Conservation (phyloP, 1,284 basidiomycete species). For the Stereum hirsutum region DNA sequence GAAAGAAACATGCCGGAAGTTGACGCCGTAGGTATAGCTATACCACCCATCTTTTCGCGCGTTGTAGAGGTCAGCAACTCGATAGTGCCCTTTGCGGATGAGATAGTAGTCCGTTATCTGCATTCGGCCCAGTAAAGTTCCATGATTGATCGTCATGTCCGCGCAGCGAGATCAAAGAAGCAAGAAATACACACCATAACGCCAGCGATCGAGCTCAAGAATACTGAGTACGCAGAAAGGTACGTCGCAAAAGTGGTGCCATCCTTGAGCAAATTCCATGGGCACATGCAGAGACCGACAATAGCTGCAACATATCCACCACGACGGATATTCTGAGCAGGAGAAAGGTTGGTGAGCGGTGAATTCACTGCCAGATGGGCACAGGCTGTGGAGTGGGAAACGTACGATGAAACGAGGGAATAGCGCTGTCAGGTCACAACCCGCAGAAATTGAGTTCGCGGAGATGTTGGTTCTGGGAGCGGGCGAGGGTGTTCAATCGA, state of each 20-base stretch:
- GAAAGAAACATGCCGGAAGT: slow-evolving; percentile 41
- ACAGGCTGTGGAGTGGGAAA: too few species aligned
- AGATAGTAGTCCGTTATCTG: slow-evolving; percentile 77
- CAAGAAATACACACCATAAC: slow-evolving; percentile 54
- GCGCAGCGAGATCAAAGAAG: not conserved
- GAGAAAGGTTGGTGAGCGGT: slow-evolving; percentile 2
- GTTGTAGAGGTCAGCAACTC: slow-evolving; percentile 66
- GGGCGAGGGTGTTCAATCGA: too few species aligned
- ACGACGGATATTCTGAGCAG: slow-evolving; percentile 64
- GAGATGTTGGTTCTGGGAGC: slow-evolving; percentile 62
- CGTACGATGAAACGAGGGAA: slow-evolving; percentile 69
- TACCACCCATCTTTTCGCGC: slow-evolving; percentile 57
- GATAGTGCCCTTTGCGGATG: slow-evolving; percentile 64
- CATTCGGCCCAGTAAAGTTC: not conserved
- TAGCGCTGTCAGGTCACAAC: slow-evolving; percentile 78
- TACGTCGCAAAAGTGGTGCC: slow-evolving; percentile 78
- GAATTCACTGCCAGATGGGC: not conserved
- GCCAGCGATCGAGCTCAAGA: slow-evolving; percentile 74
- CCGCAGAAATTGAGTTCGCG: slow-evolving; percentile 80
- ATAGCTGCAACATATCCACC: slow-evolving; percentile 75
- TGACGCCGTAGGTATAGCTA: slow-evolving; percentile 69
- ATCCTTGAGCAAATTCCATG: slow-evolving; percentile 75
- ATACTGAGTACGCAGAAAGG: slow-evolving; percentile 78
- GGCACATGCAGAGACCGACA: slow-evolving; percentile 67
- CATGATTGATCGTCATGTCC: not conserved